Percentiles rank a stretch among this genome's conserved stretches.
Evolutionary conservation across 2,329 filamentous ascomycete genomes (phyloP).

Genomic region (Pseudogymnoascus pannorum): DNA sequence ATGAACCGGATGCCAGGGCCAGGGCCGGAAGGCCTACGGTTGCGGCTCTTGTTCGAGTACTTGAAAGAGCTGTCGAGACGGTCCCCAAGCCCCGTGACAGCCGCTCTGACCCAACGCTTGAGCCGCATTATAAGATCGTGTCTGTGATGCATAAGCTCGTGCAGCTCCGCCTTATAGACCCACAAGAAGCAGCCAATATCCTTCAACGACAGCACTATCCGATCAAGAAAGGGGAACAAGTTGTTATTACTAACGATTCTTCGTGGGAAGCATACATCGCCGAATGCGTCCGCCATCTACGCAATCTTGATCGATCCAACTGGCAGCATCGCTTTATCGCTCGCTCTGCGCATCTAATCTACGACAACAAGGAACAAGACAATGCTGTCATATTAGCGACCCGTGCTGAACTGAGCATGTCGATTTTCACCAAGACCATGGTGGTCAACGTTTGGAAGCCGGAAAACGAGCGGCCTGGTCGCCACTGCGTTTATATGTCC

Average conservation of each 20-base stretch:
- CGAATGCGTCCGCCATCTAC: constrained; percentile 29
- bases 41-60: constrained; percentile 47
- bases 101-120: constrained; percentile 57
- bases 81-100: constrained; percentile 54
- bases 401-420: constrained; percentile 57
- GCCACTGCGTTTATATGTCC: constrained; percentile 68
- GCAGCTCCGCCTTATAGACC: constrained; percentile 20
- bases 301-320: constrained; percentile 57
- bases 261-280: constrained; percentile 56
- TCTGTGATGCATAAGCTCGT: constrained; percentile 62
- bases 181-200: constrained; percentile 28
- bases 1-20: constrained; percentile 31
- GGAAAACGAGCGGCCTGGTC: constrained; percentile 59
- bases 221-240: constrained; percentile 23
- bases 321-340: constrained; percentile 70
- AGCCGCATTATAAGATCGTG: constrained; percentile 67
- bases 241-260: constrained; percentile 28
- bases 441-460: constrained; percentile 67
- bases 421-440: constrained; percentile 71
- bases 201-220: constrained; percentile 28
- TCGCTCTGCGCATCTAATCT: constrained; percentile 54
- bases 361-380: constrained; percentile 38
- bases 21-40: constrained; percentile 26
- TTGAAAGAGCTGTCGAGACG: constrained; percentile 52
- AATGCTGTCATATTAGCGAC: constrained; percentile 41